phyloP scores from a whole-genome alignment of 2,329 filamentous ascomycete species.

The Exophiala sp. region DNA sequence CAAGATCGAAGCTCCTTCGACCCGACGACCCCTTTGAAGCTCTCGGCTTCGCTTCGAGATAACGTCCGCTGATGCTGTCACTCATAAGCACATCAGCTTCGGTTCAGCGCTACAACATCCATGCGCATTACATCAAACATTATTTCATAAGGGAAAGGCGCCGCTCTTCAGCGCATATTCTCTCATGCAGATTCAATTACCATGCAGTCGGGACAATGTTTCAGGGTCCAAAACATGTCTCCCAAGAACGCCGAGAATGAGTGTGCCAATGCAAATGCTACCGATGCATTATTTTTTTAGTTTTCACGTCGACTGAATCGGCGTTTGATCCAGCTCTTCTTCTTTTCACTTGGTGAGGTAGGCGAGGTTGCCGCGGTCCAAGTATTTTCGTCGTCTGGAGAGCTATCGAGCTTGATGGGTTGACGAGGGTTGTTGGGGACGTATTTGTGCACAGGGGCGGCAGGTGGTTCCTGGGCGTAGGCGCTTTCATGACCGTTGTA shows the following conservation, averaged over 20 bases:
- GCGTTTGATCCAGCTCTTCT: constrained; percentile 81
- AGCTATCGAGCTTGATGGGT: constrained; percentile 28
- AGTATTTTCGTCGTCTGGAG: constrained; percentile 1
- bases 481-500: constrained; percentile 26
- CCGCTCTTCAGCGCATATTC: neutral
- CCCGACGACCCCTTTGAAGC: too few relatives aligned
- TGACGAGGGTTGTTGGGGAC: constrained; percentile 20
- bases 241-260: constrained; percentile 14
- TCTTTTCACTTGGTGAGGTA: constrained; percentile 54
- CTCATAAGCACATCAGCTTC: constrained; percentile 2
- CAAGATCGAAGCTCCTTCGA: too few relatives aligned
- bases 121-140: constrained; percentile 25
- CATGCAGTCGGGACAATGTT: constrained; percentile 5
- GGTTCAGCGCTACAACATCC: neutral
- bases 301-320: constrained; percentile 65
- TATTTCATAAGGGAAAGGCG: constrained; percentile 18
- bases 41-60: too few relatives aligned
- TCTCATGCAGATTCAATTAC: constrained; percentile 9
- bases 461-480: constrained; percentile 24
- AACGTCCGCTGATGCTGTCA: neutral
- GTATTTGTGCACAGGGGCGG: constrained; percentile 17
- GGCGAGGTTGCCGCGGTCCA: constrained; percentile 8
- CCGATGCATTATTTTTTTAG: constrained; percentile 2
- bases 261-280: neutral
- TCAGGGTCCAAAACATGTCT: neutral